Evolutionary conservation across 345 rosid genomes (phyloP), one percentile per base, ranked within the genome.

Genomic region (Punica granatum): DNA sequence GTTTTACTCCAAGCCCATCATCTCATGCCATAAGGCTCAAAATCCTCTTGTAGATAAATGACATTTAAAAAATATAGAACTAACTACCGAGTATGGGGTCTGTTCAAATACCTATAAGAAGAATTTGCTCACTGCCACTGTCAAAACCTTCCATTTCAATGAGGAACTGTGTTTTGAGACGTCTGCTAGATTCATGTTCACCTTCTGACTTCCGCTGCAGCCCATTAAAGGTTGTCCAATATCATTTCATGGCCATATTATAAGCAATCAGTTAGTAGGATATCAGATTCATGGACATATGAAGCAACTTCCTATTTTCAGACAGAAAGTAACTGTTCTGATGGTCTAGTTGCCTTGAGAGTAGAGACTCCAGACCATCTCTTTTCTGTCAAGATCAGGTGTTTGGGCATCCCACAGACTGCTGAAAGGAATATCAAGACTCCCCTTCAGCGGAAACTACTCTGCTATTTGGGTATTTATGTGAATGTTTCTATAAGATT

Each of bases 81-180:
- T 34, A 15, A 65, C 60, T 23, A 46, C 63, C 65, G 26, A 51
- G 6, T 56, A 48, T 18, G 39, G 32, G 25, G 59, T 54, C 64
- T 51, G 67, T 67, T 62, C n/a, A 39, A 64, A 73, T 85, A 93
- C 96, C 99, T 79, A 93, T 86, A n/a, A 93, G 90, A 72, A 93
- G 88, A 79, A 93, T 84, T 75, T 91, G 99, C 76, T 90, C 99
- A 67, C 81, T 83, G 65, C 90, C 89, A 61, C 89, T 80, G 69
- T 91, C 95, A 60, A 93, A 93, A 72, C 96, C 97, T 86, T 93
- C 95, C 99, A 91, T 91, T 83, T 93, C 97, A 65, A 94, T 91
- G 28, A 93, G 89, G 73, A 93, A 91, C 74, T 91, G 98, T 39
- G 96, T 91, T 83, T 94, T 91, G 66, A 91, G 90, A 73, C 99